These are phyloP conservation scores for Mycosphaerelloides madeirae DNA, from an alignment of 2,329 filamentous ascomycete genomes.

Conservation along the genomic window DNA sequence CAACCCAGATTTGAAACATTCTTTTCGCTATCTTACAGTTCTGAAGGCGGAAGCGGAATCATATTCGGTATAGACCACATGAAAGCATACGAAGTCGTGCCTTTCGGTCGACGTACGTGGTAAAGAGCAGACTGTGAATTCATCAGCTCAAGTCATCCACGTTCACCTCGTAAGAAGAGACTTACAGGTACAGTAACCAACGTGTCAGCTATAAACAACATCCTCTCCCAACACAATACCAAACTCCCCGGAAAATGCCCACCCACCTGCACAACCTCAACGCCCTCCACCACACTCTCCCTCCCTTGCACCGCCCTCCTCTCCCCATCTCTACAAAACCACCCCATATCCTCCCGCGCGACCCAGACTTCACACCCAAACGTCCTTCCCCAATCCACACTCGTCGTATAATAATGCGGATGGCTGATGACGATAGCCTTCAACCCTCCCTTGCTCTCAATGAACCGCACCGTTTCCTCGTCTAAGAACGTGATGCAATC, in stretches of 20 bases:
- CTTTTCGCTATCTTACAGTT: too few species aligned
- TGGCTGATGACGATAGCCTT: constrained; percentile 61
- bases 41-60: constrained; percentile 64
- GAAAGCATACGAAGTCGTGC: constrained; percentile 57
- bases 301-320: constrained; percentile 42
- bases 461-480: constrained; percentile 54
- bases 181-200: constrained; percentile 63
- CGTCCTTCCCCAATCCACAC: constrained; percentile 65
- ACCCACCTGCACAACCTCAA: constrained; percentile 64
- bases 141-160: too few species aligned
- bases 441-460: constrained; percentile 61
- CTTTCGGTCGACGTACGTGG: constrained; percentile 38
- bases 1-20: too few species aligned
- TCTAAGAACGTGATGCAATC: constrained; percentile 71
- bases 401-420: constrained; percentile 77
- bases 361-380: constrained; percentile 70
- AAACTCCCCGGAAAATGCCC: constrained; percentile 76
- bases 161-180: too few species aligned
- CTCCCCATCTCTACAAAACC: constrained; percentile 50
- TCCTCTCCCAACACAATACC: constrained; percentile 57
- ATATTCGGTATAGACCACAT: constrained; percentile 73
- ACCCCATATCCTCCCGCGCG: constrained; percentile 59
- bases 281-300: constrained; percentile 42
- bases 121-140: constrained; percentile 34
- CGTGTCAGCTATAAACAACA: constrained; percentile 72